Conservation (phyloP, 1,284 basidiomycete genomes). For the Cryptococcus sp. region DNA sequence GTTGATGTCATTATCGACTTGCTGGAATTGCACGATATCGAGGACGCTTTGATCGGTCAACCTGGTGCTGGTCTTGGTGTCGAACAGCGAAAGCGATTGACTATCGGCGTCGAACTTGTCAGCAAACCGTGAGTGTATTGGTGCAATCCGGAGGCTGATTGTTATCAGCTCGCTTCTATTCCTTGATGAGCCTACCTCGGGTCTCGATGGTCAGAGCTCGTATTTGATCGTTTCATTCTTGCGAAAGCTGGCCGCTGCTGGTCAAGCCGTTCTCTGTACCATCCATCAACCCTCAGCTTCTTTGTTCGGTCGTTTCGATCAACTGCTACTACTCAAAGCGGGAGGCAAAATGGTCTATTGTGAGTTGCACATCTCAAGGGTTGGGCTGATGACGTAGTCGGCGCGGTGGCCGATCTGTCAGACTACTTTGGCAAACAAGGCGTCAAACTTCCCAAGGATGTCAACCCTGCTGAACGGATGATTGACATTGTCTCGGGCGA, state of each 20-base stretch:
- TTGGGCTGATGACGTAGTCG: conserved; percentile 39
- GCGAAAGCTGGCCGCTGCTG: conserved; percentile 71
- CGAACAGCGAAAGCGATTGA: conserved; percentile 58
- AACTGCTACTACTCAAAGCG: conserved; percentile 53
- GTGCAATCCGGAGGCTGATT: background rate
- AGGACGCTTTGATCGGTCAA: conserved; percentile 57
- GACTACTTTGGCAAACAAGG: conserved; percentile 57
- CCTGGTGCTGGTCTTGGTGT: conserved; percentile 56
- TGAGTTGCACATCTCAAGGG: conserved; percentile 7
- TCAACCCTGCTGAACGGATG: conserved; percentile 58
- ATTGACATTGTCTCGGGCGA: conserved; percentile 50
- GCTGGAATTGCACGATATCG: conserved; percentile 56
- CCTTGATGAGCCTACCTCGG: conserved; percentile 56
- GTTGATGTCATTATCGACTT: conserved; percentile 59
- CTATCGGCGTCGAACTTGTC: conserved; percentile 62
- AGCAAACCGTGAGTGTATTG: conserved; percentile 55
- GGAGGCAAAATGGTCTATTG: conserved; percentile 58
- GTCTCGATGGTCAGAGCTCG: conserved; percentile 60
- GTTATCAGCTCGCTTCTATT: conserved; percentile 49
- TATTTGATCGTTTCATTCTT: conserved; percentile 60
- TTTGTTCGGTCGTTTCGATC: conserved; percentile 54
- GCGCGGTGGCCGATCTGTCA: conserved; percentile 54
- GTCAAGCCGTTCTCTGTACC: conserved; percentile 56
- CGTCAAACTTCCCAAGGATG: conserved; percentile 50
- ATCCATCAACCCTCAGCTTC: conserved; percentile 44